These are phyloP conservation scores for Wickerhamiella lipophila DNA, from an alignment of 805 yeast genomes.

Conservation along the genomic window DNA sequence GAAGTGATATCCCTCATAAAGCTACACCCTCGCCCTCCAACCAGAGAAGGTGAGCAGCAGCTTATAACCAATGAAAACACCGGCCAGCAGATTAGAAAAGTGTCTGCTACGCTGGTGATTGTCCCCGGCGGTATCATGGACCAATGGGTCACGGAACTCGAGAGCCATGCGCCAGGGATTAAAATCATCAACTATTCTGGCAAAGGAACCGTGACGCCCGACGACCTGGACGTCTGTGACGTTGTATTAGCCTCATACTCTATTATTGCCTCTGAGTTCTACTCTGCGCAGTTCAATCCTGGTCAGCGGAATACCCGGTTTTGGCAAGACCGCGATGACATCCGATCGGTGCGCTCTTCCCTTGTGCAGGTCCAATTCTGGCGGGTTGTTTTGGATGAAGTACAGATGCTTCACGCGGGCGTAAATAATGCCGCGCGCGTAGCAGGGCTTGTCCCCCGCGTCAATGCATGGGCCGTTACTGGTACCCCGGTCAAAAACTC, in stretches of 20 bases:
- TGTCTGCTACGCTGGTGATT: slow-evolving; percentile 66
- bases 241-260: slow-evolving; percentile 70
- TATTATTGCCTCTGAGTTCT: slow-evolving; percentile 60
- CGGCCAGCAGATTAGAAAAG: slow-evolving; percentile 35
- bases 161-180: slow-evolving; percentile 45
- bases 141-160: slow-evolving; percentile 78
- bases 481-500: slow-evolving; percentile 79
- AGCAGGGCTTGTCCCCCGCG: slow-evolving; percentile 65
- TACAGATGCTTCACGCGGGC: slow-evolving; percentile 74
- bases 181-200: slow-evolving; percentile 57
- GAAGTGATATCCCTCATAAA: slow-evolving; percentile 60
- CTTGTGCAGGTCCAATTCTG: slow-evolving; percentile 71
- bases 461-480: slow-evolving; percentile 94
- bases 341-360: slow-evolving; percentile 40
- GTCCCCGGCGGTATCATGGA: slow-evolving; percentile 73
- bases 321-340: slow-evolving; percentile 14
- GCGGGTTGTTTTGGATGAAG: slow-evolving; percentile 87
- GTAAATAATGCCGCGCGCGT: slow-evolving; percentile 67
- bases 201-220: slow-evolving; percentile 33
- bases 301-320: slow-evolving; percentile 31
- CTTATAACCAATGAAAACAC: slow-evolving; percentile 29
- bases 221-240: slow-evolving; percentile 50
- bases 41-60: neutral
- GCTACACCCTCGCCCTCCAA: slow-evolving; percentile 42
- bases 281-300: slow-evolving; percentile 63